phyloP scores from a whole-genome alignment of 2,329 filamentous ascomycete genomes.

The Alternaria sp. region DNA sequence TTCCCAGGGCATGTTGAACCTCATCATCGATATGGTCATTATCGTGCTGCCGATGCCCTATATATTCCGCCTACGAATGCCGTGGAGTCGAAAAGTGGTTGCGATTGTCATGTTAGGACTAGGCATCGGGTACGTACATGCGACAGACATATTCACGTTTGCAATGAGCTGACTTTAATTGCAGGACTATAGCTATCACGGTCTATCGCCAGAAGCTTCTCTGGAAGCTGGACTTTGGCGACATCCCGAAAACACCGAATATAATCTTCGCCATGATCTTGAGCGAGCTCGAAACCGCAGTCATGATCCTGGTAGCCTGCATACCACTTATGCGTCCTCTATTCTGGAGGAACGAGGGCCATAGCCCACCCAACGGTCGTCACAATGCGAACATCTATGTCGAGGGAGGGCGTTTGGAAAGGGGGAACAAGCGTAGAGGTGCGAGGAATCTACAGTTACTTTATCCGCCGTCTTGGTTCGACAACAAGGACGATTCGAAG shows the following conservation, averaged over 20 bases:
- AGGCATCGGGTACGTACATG: not conserved
- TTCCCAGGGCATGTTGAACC: not conserved
- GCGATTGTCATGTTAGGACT: not conserved
- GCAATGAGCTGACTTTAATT: not conserved
- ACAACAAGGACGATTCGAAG: not conserved
- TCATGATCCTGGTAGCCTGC: not conserved
- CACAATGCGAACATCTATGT: not conserved
- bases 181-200: slow-evolving; percentile 35
- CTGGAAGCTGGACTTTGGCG: slow-evolving; percentile 19
- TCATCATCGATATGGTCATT: not conserved
- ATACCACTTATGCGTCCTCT: slow-evolving; percentile 20
- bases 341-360: not conserved
- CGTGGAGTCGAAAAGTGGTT: not conserved
- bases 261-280: slow-evolving; percentile 32
- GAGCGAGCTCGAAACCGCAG: slow-evolving; percentile 30
- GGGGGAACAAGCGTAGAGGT: not conserved
- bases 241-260: slow-evolving; percentile 24
- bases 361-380: not conserved
- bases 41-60: slow-evolving; percentile 2
- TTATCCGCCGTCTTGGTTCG: not conserved
- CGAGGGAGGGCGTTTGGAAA: not conserved
- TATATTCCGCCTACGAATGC: not conserved
- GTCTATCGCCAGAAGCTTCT: slow-evolving; percentile 33
- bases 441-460: not conserved
- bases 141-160: not conserved